These are phyloP conservation scores for Cladorrhinum sp. DNA, from an alignment of 2,329 filamentous ascomycete species.

Conservation along the genomic window DNA sequence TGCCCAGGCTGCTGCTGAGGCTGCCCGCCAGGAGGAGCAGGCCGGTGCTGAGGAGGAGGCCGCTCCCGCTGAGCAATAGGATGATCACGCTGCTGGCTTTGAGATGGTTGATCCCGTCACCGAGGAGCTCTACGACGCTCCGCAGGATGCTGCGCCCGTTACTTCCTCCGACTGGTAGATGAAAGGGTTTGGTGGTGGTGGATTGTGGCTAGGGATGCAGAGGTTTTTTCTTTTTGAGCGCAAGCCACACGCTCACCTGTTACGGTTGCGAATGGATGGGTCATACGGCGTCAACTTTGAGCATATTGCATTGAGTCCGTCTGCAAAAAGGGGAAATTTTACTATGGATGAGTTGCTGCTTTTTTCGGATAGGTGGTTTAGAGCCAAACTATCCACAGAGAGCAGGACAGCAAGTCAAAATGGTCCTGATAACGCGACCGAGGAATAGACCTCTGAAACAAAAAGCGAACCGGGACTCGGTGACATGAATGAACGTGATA, in stretches of 20 bases:
- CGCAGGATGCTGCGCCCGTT: conserved; percentile 16
- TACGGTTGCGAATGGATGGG: conserved; percentile 28
- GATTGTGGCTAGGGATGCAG: conserved; percentile 6
- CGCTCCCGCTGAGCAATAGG: conserved; percentile 47
- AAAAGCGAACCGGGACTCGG: conserved; percentile 3
- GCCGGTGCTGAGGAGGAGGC: conserved; percentile 56
- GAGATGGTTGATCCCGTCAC: conserved; percentile 13
- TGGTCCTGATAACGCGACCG: conserved; percentile 21
- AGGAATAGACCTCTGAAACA: conserved; percentile 23
- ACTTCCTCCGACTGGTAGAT: not conserved
- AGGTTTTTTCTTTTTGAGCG: conserved; percentile 18
- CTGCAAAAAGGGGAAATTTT: conserved; percentile 27
- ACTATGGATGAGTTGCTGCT: conserved; percentile 25
- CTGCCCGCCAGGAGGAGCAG: conserved; percentile 53
- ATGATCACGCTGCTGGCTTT: conserved; percentile 22
- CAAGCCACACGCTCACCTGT: conserved; percentile 22
- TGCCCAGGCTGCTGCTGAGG: conserved; percentile 64
- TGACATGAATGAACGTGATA: conserved; percentile 2
- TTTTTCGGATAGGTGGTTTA: conserved; percentile 21
- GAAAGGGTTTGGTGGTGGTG: conserved; percentile 9
- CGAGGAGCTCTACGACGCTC: not conserved
- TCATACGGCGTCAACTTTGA: conserved; percentile 31
- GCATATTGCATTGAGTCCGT: conserved; percentile 32
- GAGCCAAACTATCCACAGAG: conserved; percentile 21
- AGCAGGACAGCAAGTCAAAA: conserved; percentile 25